Base-by-base conservation (phyloP, 306 rosid species). In the Vigna radiata region DNA sequence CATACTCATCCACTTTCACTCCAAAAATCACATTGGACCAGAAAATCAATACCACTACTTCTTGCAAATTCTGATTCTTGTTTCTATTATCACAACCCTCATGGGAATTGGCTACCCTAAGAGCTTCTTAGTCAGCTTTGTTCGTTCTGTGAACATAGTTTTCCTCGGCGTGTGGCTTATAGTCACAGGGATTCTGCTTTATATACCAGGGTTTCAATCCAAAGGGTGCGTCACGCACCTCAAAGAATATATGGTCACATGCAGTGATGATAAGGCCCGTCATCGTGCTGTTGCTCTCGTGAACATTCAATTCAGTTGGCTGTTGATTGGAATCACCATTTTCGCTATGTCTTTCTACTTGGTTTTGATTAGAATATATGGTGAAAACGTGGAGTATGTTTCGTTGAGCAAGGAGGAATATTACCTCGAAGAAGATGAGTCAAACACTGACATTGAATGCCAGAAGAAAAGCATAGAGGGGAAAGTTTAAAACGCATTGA, bases 111-210 rank as follows among this genome's bases (percentile, higher is more conserved):
- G 85, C 4, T 37, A 73, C 0, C 92, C 94, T 0, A 63, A 59
- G 54, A 91, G 96, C 41, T 91, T 94, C 82, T 7, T 85, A 83
- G 85, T 90, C 6, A 54, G 93, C 62, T 91, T 91, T 69, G 85
- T 87, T 49, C 85, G 94, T 47, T 91, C 97, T 0, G 8, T 85
- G 1, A 73, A 91, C 69, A 86, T 94, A 66, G 8, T 63, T 5
- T 87, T 87, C 66, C 97, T 90, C 79, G 98, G 97, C 5, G 4
- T 88, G n/a, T 94, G 97, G 98, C 83, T 94, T 54, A 85, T 90
- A 39, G 65, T 85, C 19, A 84, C 83, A 87, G 98, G 98, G 6
- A 62, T 91, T 47, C 56, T 89, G 84, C 91, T 94, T 2, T 91
- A 89, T 88, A 87, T 88, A 0, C 96, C 94, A 3, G 81, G 69